These are phyloP conservation scores for Zymoseptoria pseudotritici DNA, from an alignment of 2,329 filamentous ascomycete genomes.

Conservation along the genomic window DNA sequence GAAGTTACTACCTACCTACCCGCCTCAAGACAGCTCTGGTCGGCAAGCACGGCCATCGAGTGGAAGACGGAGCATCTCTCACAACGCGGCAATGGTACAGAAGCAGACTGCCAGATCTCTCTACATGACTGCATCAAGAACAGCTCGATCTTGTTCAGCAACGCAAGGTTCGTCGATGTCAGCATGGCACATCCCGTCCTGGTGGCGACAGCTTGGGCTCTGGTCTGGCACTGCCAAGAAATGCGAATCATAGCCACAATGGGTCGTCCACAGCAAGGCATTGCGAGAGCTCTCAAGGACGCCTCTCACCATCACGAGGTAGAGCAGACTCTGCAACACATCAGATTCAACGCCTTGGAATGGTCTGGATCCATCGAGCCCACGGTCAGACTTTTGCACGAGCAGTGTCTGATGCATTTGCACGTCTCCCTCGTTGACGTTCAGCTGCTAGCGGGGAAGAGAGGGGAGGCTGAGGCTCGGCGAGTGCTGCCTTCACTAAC, in stretches of 20 bases:
- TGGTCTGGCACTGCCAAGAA: slow-evolving; percentile 17
- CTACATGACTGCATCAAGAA: slow-evolving; percentile 12
- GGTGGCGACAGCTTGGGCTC: slow-evolving; percentile 12
- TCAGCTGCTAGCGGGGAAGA: slow-evolving; percentile 16
- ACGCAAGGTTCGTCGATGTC: slow-evolving; percentile 13
- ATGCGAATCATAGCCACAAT: slow-evolving; percentile 12
- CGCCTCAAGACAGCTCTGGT: slow-evolving; percentile 11
- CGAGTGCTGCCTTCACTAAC: slow-evolving; percentile 15
- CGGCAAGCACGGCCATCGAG: slow-evolving; percentile 10
- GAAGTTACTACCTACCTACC: slow-evolving; percentile 16
- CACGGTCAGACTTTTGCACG: slow-evolving; percentile 16
- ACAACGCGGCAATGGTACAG: slow-evolving; percentile 5
- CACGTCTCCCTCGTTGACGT: slow-evolving; percentile 17
- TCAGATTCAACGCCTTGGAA: slow-evolving; percentile 13
- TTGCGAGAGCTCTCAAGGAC: too few species aligned
- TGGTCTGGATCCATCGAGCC: slow-evolving; percentile 16
- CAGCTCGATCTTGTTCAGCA: slow-evolving; percentile 5
- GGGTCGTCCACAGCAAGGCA: slow-evolving; percentile 12
- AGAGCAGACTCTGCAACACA: slow-evolving; percentile 9
- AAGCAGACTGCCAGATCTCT: slow-evolving; percentile 9
- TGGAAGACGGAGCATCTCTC: slow-evolving; percentile 15
- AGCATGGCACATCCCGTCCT: slow-evolving; percentile 14
- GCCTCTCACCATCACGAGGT: slow-evolving; percentile 15
- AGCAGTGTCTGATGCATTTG: slow-evolving; percentile 16
- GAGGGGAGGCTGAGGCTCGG: slow-evolving; percentile 16